These are phyloP conservation scores for Liriodendron chinense DNA, from an alignment of 164 flowering plant genomes.

Conservation along the genomic window DNA sequence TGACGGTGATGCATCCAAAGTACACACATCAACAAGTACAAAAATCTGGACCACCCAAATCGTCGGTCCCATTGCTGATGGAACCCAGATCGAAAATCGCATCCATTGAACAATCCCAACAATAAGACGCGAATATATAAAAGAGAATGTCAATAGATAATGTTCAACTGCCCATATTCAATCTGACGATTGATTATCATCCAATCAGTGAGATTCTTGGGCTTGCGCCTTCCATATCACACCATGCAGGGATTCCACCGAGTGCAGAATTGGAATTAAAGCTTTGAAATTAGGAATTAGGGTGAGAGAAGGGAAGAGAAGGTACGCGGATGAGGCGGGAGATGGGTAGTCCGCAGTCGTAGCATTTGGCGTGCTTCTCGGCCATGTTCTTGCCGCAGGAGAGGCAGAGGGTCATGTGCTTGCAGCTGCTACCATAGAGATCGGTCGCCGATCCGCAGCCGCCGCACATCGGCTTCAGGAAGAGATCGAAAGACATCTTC, in stretches of 20 bases:
- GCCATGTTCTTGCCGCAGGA: conserved; percentile 84
- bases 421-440: conserved; percentile 91
- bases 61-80: neutral
- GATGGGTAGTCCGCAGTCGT: conserved; percentile 65
- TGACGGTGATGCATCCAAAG: neutral
- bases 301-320: neutral
- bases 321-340: conserved; percentile 77
- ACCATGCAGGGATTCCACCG: too few relatives aligned
- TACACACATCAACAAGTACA: neutral
- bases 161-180: neutral
- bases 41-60: neutral
- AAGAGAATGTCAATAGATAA: neutral
- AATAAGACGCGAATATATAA: too few relatives aligned
- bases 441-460: conserved; percentile 68
- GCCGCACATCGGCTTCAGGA: conserved; percentile 65
- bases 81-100: too few relatives aligned
- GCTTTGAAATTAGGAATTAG: too few relatives aligned
- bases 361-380: conserved; percentile 53
- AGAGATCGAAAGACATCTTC: conserved; percentile 69
- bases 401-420: conserved; percentile 90
- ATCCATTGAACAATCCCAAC: neutral
- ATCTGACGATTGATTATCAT: too few relatives aligned
- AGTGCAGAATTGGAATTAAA: too few relatives aligned
- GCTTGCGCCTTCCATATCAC: too few relatives aligned
- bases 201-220: too few relatives aligned